Base-by-base conservation (phyloP, 1,139 yeast species). In the Debaryomyces sp. region DNA sequence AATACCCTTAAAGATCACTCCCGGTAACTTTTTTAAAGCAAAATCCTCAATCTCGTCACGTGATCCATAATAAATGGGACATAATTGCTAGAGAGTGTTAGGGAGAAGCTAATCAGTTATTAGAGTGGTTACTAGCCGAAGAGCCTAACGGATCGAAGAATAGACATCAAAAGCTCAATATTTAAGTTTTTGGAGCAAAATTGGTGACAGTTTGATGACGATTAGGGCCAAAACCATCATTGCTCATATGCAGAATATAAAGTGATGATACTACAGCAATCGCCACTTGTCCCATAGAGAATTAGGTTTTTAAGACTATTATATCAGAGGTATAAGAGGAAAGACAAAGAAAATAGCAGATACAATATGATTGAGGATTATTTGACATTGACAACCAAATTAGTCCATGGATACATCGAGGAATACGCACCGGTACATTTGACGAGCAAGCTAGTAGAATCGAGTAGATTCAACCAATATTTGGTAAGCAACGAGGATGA, bases 381-480 rank as follows among this genome's bases (percentile, higher is more conserved):
- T 50, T 62, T 62, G 41, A 58, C 65, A 47, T 61, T 70, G 46
- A 64, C 71, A 0, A 54, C 58, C 15, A 58, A 59, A 43, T 57
- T 69, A 48, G 60, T 64, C 15, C 56, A 63, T 41, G 60, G 65
- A 52, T 68, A 63, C 50, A 56, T 68, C 30, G 62, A 63, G 34
- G 52, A 64, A 8, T 38, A 35, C 10, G 38, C 38, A 35, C 38
- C 38, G 7, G 38, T 21, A 17, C 43, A 41, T 12, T 41, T 30
- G 18, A n/a, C 26, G 13, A 41, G 24, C 15, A 30, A 41, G 18
- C 30, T 41, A 22, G 30, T 23, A 18, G 21, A 48, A 5, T 45
- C 53, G 6, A 60, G 54, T 9, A 47, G 46, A 6, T 48, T 58
- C 35, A 55, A 50, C 32, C 67, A 65, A 50, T 63, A 43, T 39